Evolutionary conservation across 108 stramenopile species (phyloP).

Genomic region (Mediolabrus comicus): DNA sequence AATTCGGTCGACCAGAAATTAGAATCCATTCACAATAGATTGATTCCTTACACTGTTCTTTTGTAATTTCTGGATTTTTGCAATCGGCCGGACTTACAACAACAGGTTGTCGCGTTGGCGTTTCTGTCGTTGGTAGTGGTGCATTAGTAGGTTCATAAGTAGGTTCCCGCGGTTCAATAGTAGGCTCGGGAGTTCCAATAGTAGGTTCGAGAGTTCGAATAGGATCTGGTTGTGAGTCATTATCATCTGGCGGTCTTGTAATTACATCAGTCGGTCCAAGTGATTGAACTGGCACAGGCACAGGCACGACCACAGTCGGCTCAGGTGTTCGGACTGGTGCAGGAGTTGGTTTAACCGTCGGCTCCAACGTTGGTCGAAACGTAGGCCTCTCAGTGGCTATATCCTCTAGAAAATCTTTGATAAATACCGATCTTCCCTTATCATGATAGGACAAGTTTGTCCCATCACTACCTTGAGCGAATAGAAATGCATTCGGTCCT

Average conservation of each 20-base stretch:
- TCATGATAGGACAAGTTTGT: neutral
- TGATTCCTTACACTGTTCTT: neutral
- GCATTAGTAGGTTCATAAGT: no score
- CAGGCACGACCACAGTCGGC: neutral
- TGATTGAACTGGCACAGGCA: neutral
- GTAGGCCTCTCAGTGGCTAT: neutral
- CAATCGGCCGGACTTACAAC: neutral
- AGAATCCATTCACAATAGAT: constrained; percentile 1
- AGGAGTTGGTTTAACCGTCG: neutral
- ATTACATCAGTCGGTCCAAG: neutral
- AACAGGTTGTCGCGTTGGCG: neutral
- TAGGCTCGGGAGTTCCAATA: neutral
- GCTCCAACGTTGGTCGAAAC: neutral
- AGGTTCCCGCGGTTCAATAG: neutral
- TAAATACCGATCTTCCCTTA: neutral
- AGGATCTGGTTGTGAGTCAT: neutral
- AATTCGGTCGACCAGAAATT: neutral
- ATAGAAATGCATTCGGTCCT: neutral
- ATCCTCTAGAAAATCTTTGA: neutral
- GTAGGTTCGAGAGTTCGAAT: neutral
- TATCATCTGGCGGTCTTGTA: neutral
- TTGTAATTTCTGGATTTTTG: neutral
- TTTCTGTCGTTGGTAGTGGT: neutral
- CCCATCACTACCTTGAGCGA: neutral
- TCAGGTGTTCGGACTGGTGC: neutral